Base-by-base conservation (phyloP, 331 rosid genomes). In the Pyracantha coccinea region DNA sequence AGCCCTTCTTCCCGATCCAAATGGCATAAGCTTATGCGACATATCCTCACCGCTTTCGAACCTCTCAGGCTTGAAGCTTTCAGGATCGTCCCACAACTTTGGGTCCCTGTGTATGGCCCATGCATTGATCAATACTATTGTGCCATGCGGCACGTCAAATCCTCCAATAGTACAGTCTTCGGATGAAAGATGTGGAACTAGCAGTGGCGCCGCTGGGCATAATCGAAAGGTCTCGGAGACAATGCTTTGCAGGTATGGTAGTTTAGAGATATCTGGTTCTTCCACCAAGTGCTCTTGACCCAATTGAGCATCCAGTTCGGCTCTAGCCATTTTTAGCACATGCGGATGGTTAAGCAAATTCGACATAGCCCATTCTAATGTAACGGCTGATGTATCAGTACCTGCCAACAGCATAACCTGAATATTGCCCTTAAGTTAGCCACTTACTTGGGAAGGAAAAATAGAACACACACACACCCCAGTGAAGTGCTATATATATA, bases 41-140 rank as follows among this genome's bases (percentile, higher is more conserved):
- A 73, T 71, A 13, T 66, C 74, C 27, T 72, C 87, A 10, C 63
- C 59, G 3, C 66, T 80, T 33, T 20, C 67, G 54, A 85, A 80
- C 27, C 92, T 85, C 82, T 87, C 90, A 0, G 95, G 95, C 68
- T 55, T 80, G 27, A 89, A 88, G 4, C 62, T 23, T 16, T 59
- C 73, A 2, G 90, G 82, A 0, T 84, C 76, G 4, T 60, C 84
- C 93, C 90, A 88, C 33, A 80, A 35, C 3, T 71, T 35, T 4
- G 86, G 83, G 54, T 88, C 90, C 69, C 90, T 84, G 17, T 89
- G 89, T 45, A 87, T 77, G 5, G 80, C 86, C 91, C 89, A 87
- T 17, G 79, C 87, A 72, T 86, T 88, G 44, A 77, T 87, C 77
- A 88, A 74, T 19, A 88, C 54, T 3, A 86, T 86, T 1, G 86